These are phyloP conservation scores for Trametopsis cervina DNA, from an alignment of 768 basidiomycete genomes.

Conservation along the genomic window DNA sequence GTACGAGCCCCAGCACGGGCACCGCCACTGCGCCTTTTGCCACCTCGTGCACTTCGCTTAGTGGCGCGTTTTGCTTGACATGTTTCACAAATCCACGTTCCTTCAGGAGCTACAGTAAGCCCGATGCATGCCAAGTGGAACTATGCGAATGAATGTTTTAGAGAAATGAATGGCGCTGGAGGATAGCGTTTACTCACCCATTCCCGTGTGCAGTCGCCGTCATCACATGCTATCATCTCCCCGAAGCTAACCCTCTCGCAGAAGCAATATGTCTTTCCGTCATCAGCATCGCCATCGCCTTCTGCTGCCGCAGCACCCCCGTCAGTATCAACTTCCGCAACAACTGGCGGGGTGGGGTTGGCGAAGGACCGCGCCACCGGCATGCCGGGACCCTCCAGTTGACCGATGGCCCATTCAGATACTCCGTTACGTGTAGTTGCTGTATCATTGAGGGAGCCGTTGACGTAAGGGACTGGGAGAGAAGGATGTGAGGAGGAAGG, in stretches of 20 bases:
- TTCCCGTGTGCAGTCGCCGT: conserved; percentile 70
- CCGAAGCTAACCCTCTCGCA: conserved; percentile 83
- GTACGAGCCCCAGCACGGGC: conserved; percentile 18
- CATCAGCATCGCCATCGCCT: conserved; percentile 49
- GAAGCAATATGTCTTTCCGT: conserved; percentile 71
- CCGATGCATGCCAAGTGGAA: conserved; percentile 79
- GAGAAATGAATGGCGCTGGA: conserved; percentile 6
- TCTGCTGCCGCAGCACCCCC: conserved; percentile 33
- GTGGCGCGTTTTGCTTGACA: conserved; percentile 53
- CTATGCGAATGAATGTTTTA: conserved; percentile 31
- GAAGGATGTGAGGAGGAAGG: conserved; percentile 47
- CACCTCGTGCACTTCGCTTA: conserved; percentile 18
- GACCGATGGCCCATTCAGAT: conserved; percentile 37
- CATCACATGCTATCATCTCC: conserved; percentile 95
- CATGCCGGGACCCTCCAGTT: conserved; percentile 75
- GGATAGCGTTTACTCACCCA: conserved; percentile 58
- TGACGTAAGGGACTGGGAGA: conserved; percentile 38
- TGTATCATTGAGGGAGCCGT: conserved; percentile 10
- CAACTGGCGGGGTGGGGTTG: conserved; percentile 24
- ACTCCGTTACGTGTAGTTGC: conserved; percentile 22
- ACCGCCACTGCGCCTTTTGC: conserved; percentile 21
- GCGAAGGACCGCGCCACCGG: conserved; percentile 47
- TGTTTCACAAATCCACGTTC: conserved; percentile 69
- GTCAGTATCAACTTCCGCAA: conserved; percentile 30
- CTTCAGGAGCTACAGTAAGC: conserved; percentile 57